Evolutionary conservation across 106 monocot genomes (phyloP).

Genomic region (Dendrobium huoshanense): DNA sequence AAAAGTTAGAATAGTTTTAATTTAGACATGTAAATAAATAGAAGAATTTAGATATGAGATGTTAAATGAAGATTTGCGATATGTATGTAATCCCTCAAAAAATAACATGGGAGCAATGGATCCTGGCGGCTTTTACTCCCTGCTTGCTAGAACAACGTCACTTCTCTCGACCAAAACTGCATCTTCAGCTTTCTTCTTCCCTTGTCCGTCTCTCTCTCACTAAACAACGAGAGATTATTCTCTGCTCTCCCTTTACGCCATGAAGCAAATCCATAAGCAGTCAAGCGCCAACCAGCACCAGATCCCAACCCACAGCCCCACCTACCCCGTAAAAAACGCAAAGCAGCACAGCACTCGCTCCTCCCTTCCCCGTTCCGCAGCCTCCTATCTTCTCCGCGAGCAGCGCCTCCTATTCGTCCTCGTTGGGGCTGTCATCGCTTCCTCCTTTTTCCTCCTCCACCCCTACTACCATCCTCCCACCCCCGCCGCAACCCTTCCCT

Average conservation of each 20-base stretch:
- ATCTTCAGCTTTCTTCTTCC: neutral
- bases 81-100: too few relatives aligned
- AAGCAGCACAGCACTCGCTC: neutral
- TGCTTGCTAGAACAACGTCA: neutral
- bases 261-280: conserved; percentile 17
- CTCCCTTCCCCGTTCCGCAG: conserved; percentile 5
- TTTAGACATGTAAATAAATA: too few relatives aligned
- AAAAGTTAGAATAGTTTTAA: too few relatives aligned
- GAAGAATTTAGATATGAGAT: too few relatives aligned
- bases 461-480: neutral
- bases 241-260: neutral
- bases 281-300: conserved; percentile 3
- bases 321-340: neutral
- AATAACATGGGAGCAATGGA: too few relatives aligned
- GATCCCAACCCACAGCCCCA: conserved; percentile 2
- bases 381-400: conserved; percentile 4
- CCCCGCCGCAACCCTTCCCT: neutral
- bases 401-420: conserved; percentile 21
- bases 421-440: conserved; percentile 13
- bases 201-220: neutral
- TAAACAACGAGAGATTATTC: neutral
- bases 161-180: neutral
- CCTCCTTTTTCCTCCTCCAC: conserved; percentile 1
- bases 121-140: too few relatives aligned
- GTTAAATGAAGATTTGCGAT: too few relatives aligned